Percentiles rank a stretch among this genome's conserved stretches.
phyloP scores from a whole-genome alignment of 2,329 filamentous ascomycete genomes.

The Monosporascus sp. region DNA sequence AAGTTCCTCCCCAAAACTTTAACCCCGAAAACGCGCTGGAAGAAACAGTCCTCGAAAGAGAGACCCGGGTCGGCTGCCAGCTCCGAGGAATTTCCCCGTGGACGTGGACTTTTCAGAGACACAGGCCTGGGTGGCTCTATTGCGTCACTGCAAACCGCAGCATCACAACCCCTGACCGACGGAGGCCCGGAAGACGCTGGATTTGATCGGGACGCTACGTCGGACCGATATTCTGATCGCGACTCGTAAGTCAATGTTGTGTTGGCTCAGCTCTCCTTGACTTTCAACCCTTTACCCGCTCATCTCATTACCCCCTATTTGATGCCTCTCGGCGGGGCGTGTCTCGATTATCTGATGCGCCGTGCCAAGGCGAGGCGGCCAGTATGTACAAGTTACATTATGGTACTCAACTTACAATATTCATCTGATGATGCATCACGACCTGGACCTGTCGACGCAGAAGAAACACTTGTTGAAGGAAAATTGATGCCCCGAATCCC shows the following conservation, averaged over 20 bases:
- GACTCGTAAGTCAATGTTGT: background rate
- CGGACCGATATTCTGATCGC: background rate
- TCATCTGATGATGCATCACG: too few species aligned
- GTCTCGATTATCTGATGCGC: too few species aligned
- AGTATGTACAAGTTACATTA: too few species aligned
- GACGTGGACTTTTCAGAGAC: constrained; percentile 17
- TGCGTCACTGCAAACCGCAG: constrained; percentile 11
- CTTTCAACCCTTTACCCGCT: background rate
- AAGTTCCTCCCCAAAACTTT: constrained; percentile 47
- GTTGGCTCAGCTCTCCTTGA: background rate
- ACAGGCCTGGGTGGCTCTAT: background rate
- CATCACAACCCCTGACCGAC: constrained; percentile 12
- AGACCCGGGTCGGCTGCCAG: constrained; percentile 25
- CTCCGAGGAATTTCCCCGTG: constrained; percentile 25
- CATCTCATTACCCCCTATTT: background rate
- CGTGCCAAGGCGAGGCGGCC: too few species aligned
- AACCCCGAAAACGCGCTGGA: constrained; percentile 41
- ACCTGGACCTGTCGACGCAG: too few species aligned
- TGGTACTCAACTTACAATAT: too few species aligned
- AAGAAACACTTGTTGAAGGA: too few species aligned
- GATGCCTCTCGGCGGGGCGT: background rate
- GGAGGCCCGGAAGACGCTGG: background rate
- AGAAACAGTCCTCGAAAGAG: constrained; percentile 38
- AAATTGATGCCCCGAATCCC: too few species aligned
- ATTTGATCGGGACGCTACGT: background rate